phyloP scores from a whole-genome alignment of 352 stramenopile genomes.

The Phytophthora sp. region DNA sequence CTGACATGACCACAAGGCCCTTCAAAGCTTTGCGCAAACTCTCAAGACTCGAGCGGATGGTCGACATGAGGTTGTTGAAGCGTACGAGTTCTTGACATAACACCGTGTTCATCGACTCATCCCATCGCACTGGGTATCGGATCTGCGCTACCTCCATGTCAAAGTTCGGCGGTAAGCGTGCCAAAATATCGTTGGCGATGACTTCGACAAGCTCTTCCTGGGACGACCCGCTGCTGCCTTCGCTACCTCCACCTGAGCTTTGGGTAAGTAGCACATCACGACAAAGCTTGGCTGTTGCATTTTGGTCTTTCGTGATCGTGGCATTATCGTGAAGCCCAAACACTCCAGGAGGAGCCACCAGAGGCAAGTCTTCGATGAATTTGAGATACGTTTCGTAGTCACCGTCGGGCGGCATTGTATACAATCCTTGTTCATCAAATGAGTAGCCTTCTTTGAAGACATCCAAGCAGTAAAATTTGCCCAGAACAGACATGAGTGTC shows the following conservation, averaged over 20 bases:
- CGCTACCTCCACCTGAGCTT: slow-evolving; percentile 71
- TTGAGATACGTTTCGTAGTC: slow-evolving; percentile 79
- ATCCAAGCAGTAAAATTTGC: slow-evolving; percentile 77
- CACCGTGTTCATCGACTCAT: slow-evolving; percentile 95
- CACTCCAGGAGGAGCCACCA: slow-evolving; percentile 89
- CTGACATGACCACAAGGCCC: slow-evolving; percentile 94
- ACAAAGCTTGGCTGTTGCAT: slow-evolving; percentile 94
- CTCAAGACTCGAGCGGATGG: slow-evolving; percentile 84
- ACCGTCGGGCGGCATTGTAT: slow-evolving; percentile 77
- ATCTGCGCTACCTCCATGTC: slow-evolving; percentile 94
- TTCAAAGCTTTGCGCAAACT: slow-evolving; percentile 92
- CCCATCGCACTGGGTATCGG: slow-evolving; percentile 91
- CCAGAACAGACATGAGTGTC: slow-evolving; percentile 72
- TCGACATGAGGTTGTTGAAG: slow-evolving; percentile 94
- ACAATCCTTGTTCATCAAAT: slow-evolving; percentile 74
- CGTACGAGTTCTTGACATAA: slow-evolving; percentile 93
- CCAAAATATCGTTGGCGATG: slow-evolving; percentile 88
- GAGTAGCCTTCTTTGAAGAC: slow-evolving; percentile 68
- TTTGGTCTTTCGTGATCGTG: slow-evolving; percentile 95
- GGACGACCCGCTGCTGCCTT: slow-evolving; percentile 68
- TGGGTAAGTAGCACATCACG: slow-evolving; percentile 93
- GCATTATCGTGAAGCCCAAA: slow-evolving; percentile 95
- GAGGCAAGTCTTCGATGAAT: slow-evolving; percentile 88
- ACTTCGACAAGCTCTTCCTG: slow-evolving; percentile 91
- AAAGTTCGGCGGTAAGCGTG: slow-evolving; percentile 88